Evolutionary conservation across 305 asterid genomes (phyloP), one percentile per base, ranked within the genome.

Genomic region (Striga hermonthica): DNA sequence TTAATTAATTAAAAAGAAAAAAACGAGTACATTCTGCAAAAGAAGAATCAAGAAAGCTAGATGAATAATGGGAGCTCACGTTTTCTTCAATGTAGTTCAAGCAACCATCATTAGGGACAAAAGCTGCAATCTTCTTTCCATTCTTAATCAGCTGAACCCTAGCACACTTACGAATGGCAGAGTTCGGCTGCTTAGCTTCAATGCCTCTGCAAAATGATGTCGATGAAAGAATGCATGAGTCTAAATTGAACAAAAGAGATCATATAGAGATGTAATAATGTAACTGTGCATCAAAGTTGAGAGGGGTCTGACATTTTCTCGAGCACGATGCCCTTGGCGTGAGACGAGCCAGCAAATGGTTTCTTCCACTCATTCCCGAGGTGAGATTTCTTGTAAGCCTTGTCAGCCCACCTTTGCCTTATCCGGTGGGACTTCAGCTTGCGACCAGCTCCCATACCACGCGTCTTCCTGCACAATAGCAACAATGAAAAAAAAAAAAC

Each of bases 121-220:
- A 88, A 7, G 91, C 96, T 28, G 94, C 91, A 65, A 88, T 85
- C 71, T 88, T 85, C 83, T 88, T 83, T 60, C 95, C 93, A 0
- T 88, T 88, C 81, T 88, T 88, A 12, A 85, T 88, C 67, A 88
- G 86, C 67, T 88, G 95, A 74, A 88, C 95, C 71, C 90, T 76
- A 47, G 95, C 95, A 85, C 95, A 85, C 45, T 87, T 87, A 77
- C 90, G 86, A 65, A 87, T 87, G 69, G 95, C 92, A 74, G 95
- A 87, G 84, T 87, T 87, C 0, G 95, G 95, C 88, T 87, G 95
- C 75, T 87, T 84, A 62, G 91, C 95, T 74, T 84, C 95, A 75
- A 87, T 87, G 3, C 95, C 95, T 64, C 95, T 84, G 85, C 63
- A 62, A 45, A 62, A 48, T 22, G 31, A 70, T 49, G 57, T 37